phyloP scores from a whole-genome alignment of 768 basidiomycete genomes.

The Suillus tomentosus region DNA sequence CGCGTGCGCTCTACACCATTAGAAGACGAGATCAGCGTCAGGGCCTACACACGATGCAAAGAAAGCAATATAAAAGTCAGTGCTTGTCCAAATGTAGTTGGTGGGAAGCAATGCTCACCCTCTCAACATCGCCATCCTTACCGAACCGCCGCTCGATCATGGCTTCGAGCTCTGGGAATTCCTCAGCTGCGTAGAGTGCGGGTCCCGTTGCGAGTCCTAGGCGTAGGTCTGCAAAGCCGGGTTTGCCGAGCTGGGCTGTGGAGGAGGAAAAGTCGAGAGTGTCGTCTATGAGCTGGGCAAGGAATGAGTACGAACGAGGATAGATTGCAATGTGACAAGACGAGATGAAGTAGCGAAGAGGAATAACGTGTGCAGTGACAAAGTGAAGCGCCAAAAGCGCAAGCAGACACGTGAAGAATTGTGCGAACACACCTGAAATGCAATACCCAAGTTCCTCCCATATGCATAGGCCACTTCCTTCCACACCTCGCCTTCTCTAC shows the following conservation, averaged over 20 bases:
- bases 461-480: constrained; percentile 92
- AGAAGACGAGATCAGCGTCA: constrained; percentile 62
- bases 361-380: not conserved
- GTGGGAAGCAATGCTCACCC: constrained; percentile 45
- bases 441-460: constrained; percentile 87
- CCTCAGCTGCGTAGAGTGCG: constrained; percentile 83
- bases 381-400: not conserved
- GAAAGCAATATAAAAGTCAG: not conserved
- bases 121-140: constrained; percentile 76
- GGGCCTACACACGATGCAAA: constrained; percentile 47
- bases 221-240: constrained; percentile 74
- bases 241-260: constrained; percentile 78
- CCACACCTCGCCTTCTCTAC: constrained; percentile 71
- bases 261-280: constrained; percentile 90
- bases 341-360: not conserved
- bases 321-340: not conserved
- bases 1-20: constrained; percentile 80
- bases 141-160: constrained; percentile 81
- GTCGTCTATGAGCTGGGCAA: constrained; percentile 86
- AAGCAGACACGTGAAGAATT: not conserved
- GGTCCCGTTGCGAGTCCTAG: constrained; percentile 87
- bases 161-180: constrained; percentile 72
- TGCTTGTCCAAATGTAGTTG: not conserved
- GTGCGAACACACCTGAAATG: constrained; percentile 77
- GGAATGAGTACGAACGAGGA: not conserved